A percentile compares a stretch with the other conserved stretches of the same genome.
Conservation (phyloP, 2,329 filamentous ascomycete species). For the Teratosphaeria viscida region DNA sequence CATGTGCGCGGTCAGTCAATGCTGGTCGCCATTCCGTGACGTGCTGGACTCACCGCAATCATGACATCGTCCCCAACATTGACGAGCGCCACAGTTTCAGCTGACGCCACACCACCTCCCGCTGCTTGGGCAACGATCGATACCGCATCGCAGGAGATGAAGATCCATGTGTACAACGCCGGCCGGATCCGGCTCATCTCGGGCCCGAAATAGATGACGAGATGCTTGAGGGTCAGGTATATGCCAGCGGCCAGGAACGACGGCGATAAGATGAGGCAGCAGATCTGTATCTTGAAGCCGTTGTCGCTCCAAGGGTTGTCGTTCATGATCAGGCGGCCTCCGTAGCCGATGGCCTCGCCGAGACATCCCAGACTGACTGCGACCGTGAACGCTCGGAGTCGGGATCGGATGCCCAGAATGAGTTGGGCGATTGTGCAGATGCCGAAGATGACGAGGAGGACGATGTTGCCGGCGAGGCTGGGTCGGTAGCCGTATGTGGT, state of each 20-base stretch:
- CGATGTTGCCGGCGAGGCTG: slow-evolving; percentile 27
- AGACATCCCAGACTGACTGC: slow-evolving; percentile 31
- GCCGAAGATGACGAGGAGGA: slow-evolving; percentile 29
- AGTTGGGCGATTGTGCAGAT: slow-evolving; percentile 27
- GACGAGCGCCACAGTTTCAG: slow-evolving; percentile 25
- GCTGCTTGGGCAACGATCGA: slow-evolving; percentile 36
- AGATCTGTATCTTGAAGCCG: slow-evolving; percentile 34
- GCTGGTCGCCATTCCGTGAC: not conserved
- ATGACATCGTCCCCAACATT: slow-evolving; percentile 34
- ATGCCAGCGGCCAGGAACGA: slow-evolving; percentile 37
- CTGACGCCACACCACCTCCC: slow-evolving; percentile 33
- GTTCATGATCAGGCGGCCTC: slow-evolving; percentile 32
- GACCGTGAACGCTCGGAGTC: slow-evolving; percentile 31
- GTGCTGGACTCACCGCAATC: slow-evolving; percentile 21
- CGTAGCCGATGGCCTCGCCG: slow-evolving; percentile 34
- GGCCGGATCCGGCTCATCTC: slow-evolving; percentile 33
- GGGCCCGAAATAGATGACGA: slow-evolving; percentile 34
- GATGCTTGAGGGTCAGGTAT: slow-evolving; percentile 38
- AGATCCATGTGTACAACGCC: slow-evolving; percentile 39
- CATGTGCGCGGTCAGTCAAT: not conserved
- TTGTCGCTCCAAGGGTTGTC: slow-evolving; percentile 31
- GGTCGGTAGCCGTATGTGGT: slow-evolving; percentile 33
- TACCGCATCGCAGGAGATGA: slow-evolving; percentile 40
- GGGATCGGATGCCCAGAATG: slow-evolving; percentile 24
- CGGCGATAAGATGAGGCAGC: slow-evolving; percentile 33